A percentile compares a stretch with the other conserved stretches of the same genome.
These are phyloP conservation scores for barley (Hordeum vulgare) DNA, from an alignment of 176 grass and related monocot species.

Conservation along the genomic window MorexV3_pseudomolecules_assembly NC_058522.1:29767957-29768456, in stretches of 20 bases:
- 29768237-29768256: background rate
- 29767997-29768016: no score
- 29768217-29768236: constrained; percentile 33
- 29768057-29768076: constrained; percentile 10
- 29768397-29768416: background rate
- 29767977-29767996: no score
- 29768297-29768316: background rate
- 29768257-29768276: no score
- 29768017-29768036: background rate
- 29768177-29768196: constrained; percentile 38
- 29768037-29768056: background rate
- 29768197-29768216: constrained; percentile 35
- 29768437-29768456: constrained; percentile 31
- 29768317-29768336: constrained; percentile 33
- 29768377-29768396: constrained; percentile 50
- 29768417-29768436: constrained; percentile 12
- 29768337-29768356: constrained; percentile 47
- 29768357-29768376: constrained; percentile 78
- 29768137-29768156: constrained; percentile 39
- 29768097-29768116: no score
- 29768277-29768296: background rate
- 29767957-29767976: no score
- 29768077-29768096: background rate
- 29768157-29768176: constrained; percentile 34
- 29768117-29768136: no score